Evolutionary conservation across 306 rosid species (phyloP), one percentile per base, ranked within the genome.

Genomic region (Lathyrus aphaca): DNA sequence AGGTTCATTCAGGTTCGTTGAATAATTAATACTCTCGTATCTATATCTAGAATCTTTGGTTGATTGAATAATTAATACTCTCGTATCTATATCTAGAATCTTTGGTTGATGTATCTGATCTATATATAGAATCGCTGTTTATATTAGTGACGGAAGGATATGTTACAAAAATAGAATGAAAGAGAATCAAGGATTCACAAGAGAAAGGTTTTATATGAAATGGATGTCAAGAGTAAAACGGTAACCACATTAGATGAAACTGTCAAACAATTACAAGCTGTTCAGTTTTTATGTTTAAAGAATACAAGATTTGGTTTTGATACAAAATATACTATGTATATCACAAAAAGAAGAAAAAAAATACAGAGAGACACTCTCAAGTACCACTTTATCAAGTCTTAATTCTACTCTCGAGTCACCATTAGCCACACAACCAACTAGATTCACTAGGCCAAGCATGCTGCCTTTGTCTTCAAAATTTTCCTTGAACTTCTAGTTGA

Each of bases 221-320:
- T 18, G 5, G 6, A 18, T 14, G 16, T 10, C 18, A 10, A 12
- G 78, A 66, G 75, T 35, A 73, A 78, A 27, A 63, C 69, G 17
- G 81, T 72, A 51, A 71, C 53, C 23, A 42, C 73, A 64, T 72
- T 66, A 61, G 71, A 79, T 55, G 59, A 56, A 54, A 80, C 72
- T 77, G 85, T 75, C 66, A 76, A 82, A 72, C 69, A 74, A 70
- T 76, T 79, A 85, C 86, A 73, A 81, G 79, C 79, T 88, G 82
- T 80, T 86, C 79, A 82, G 62, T 80, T 83, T 62, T 71, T 21
- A 50, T 68, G 91, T 86, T 85, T 72, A 90, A 92, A 88, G 87
- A 92, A 89, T 90, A 88, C 86, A 83, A 35, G 82, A 79, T 65
- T 65, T 71, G 54, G 66, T 79, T 65, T 65, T 68, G 58, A 71